Evolutionary conservation across 2,329 filamentous ascomycete genomes (phyloP), one percentile per base, ranked within the genome.

Genomic region (Trichoderma hamatum): DNA sequence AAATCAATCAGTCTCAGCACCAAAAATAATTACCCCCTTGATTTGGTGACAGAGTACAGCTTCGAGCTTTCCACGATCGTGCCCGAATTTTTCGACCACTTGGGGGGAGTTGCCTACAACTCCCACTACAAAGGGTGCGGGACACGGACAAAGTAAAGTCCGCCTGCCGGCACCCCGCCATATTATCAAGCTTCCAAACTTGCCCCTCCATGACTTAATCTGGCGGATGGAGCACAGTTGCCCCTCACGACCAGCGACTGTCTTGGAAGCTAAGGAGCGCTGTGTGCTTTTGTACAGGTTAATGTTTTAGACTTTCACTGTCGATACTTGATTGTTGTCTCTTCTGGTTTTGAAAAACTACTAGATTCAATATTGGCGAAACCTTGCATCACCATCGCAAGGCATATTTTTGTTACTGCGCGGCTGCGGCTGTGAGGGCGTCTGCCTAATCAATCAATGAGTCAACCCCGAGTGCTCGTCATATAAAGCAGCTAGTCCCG

Each of bases 31-130:
- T 60, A 71, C 72, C 73, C 73, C 73, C 70, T 70, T 70, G 72
- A 73, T 71, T 66, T 72, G 70, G 74, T 71, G 72, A 73, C 69
- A 74, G 72, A 73, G 72, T 70, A 68, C 71, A 77, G 78, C 76
- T 78, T 77, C 71, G 73, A 73, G 72, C 71, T 74, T 71, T 72
- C 74, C 72, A 71, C 72, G 72, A 72, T 75, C 69, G 69, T 74
- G 70, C 75, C 74, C 73, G 72, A 78, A 76, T 75, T 79, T 79
- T 80, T 77, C 74, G 76, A 76, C 72, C 69, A 73, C 74, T 72
- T 67, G 54, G 63, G 63, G 74, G 73, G 39, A 72, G 60, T 74
- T 75, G 74, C 75, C 74, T 74, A 73, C 72, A 72, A 73, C 62
- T 70, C 63, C 71, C 75, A 75, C 73, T 71, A 72, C 70, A 70